Evolutionary conservation across 2,329 filamentous ascomycete species (phyloP), one percentile per base, ranked within the genome.

Genomic region (Xylaria polymorpha): DNA sequence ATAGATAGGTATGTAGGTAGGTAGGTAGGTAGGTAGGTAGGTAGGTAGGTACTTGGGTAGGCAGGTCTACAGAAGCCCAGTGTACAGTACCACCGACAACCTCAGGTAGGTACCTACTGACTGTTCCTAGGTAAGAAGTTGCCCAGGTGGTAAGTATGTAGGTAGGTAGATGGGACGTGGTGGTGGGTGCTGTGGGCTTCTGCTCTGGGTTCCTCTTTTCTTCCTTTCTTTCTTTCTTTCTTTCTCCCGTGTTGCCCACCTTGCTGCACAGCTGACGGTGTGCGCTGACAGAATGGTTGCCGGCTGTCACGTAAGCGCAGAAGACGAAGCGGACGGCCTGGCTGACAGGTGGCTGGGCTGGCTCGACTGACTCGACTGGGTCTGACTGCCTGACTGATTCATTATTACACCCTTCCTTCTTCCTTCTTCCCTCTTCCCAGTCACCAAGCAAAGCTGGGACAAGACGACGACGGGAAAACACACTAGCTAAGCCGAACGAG

Each of bases 401-500:
- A 39, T 39, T 50, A 18, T 44, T 14, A 50, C n/a, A 25, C 25
- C 25, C 2, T 29, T 2, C 3, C 25, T 29, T 29, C 25, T 29
- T 29, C 25, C 4, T 29, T 29, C 25, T 29, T n/a, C n/a, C 29
- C 12, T 60, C 15, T 18, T 35, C 20, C 15, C 46, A 51, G 22
- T 20, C 32, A 51, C 58, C 51, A 51, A 51, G 32, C 46, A 53
- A 56, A n/a, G 29, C 50, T 32, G 39, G 48, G 53, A 56, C 22
- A 29, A 61, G 35, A 44, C 4, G 63, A 44, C 4, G 63, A 60
- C 63, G 67, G 67, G 66, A 72, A 70, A 70, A 58, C 22, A 58
- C 67, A 37, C 37, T 25, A 32, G 71, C 71, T 71, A 72, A 68
- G 67, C 66, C 66, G 39, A 50, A 68, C 62, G 9, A 60, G 66